phyloP scores from a whole-genome alignment of 257 asterid species.

The Solanum sejunctum region DNA sequence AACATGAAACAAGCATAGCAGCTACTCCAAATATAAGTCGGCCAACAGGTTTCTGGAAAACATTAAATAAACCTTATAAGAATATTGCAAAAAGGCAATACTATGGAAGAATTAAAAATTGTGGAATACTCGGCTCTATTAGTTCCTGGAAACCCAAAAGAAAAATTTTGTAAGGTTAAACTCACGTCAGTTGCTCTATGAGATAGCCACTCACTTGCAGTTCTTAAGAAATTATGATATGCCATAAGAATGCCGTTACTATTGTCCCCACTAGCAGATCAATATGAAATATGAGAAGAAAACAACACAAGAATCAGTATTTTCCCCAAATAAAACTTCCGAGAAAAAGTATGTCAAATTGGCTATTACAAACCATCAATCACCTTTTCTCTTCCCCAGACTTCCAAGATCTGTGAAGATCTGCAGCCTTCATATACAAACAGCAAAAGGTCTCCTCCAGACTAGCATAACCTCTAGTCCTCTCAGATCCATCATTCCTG shows the following conservation, averaged over 20 bases:
- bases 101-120: neutral
- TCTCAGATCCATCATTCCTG: conserved; percentile 7
- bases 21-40: conserved; percentile 52
- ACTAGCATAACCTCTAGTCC: conserved; percentile 12
- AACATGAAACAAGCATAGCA: conserved; percentile 60
- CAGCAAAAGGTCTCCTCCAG: conserved; percentile 53
- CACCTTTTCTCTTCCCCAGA: conserved; percentile 34
- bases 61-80: conserved; percentile 3
- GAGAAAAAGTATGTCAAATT: neutral
- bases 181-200: conserved; percentile 85
- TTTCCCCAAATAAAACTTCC: neutral
- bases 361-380: neutral
- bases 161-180: neutral
- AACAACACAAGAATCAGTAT: conserved; percentile 3
- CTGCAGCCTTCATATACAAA: conserved; percentile 44
- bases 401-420: conserved; percentile 54
- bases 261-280: conserved; percentile 31
- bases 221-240: conserved; percentile 43
- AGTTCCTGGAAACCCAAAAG: neutral
- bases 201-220: conserved; percentile 75
- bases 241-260: conserved; percentile 27
- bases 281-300: conserved; percentile 9
- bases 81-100: neutral
- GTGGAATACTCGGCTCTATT: neutral
- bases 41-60: conserved; percentile 55